phyloP scores from a whole-genome alignment of 441 rosid genomes.

The Populus trichocarpa region DNA sequence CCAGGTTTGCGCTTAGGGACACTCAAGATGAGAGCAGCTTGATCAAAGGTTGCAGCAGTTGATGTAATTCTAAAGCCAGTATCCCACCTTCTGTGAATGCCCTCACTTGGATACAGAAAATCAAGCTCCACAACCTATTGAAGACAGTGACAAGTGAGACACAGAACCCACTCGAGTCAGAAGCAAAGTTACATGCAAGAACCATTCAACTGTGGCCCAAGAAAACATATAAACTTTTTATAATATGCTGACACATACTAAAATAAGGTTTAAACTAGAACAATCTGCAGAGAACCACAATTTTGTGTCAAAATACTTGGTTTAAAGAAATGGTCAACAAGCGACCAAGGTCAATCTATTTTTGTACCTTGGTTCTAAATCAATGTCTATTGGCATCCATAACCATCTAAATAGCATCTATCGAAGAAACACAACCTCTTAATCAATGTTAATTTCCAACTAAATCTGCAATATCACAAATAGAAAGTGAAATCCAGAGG shows the following conservation, averaged over 20 bases:
- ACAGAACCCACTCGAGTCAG: background rate
- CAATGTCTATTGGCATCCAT: background rate
- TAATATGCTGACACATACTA: no score
- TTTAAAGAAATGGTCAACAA: background rate
- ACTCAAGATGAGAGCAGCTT: conserved; percentile 91
- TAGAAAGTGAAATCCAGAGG: background rate
- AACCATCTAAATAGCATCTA: background rate
- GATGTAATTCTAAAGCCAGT: conserved; percentile 86
- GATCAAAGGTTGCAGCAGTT: conserved; percentile 93
- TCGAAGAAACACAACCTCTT: no score
- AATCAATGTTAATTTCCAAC: background rate
- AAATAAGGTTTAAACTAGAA: background rate
- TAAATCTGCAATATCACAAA: background rate
- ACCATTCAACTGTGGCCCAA: background rate
- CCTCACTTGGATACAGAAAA: conserved; percentile 98
- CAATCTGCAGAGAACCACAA: background rate
- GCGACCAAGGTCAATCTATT: background rate
- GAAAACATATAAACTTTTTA: background rate
- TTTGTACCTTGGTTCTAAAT: background rate
- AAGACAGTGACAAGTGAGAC: conserved; percentile 11
- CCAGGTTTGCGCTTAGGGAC: conserved; percentile 85
- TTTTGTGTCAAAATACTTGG: background rate
- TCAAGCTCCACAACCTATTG: conserved; percentile 93
- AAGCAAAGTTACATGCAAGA: background rate
- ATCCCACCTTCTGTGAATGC: conserved; percentile 97